Base-by-base conservation (phyloP, 2,329 filamentous ascomycete genomes). In the Aspergillus sp. region DNA sequence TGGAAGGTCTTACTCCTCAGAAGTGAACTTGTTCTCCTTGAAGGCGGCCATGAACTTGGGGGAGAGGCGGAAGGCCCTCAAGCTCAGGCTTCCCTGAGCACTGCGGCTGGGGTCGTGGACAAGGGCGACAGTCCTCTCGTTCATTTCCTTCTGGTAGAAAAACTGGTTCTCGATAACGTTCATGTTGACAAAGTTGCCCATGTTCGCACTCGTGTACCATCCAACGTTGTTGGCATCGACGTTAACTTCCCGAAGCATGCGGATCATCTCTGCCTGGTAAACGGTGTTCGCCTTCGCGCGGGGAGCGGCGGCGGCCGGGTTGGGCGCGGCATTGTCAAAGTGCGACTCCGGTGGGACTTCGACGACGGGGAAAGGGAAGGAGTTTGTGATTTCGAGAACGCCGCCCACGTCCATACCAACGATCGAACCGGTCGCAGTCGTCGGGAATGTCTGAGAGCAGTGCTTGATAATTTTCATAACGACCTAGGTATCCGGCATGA, bases 401-500 rank as follows among this genome's bases (percentile, higher is more conserved):
- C 86, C 85, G 64, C 89, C 86, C 69, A 85, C 85, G 77, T 98
- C 93, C 90, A 98, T 93, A 68, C 95, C 95, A 59, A 97, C 92
- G 61, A 97, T 85, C 62, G 89, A 91, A 62, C 93, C 93, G 55
- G 93, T 97, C 56, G 92, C 91, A 56, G 88, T 88, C 52, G 91
- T 93, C 48, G 93, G 93, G 80, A 96, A 97, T 54, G 85, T 84
- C 69, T 90, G 85, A 57, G 91, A 89, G 80, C 90, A 91, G 82
- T 97, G 93, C 80, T 96, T 97, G 78, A 96, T 93, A 75, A 98
- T 93, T 83, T 97, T 96, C 89, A 97, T 93, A 68, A 96, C 90
- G 71, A 96, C 90, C 90, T 95, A 30, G 26, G 26, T 30, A 66
- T 57, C 68, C 39, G 12, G 7, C 53, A 49, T 72, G 49, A 74